Base-by-base conservation (phyloP, 768 basidiomycete species). In the Lepiota venenata region DNA sequence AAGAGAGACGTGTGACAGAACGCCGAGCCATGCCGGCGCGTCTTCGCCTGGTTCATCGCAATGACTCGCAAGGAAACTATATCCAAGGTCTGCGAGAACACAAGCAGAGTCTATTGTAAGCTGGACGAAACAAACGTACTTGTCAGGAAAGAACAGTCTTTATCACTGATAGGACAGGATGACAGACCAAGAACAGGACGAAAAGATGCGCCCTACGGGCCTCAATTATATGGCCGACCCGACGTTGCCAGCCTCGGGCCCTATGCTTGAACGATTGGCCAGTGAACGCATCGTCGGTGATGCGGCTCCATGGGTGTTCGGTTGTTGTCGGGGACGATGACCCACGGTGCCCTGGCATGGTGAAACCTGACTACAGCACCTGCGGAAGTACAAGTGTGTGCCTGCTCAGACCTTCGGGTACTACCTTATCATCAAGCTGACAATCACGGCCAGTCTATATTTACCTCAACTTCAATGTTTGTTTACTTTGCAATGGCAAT, bases 61-160 rank as follows among this genome's bases (percentile, higher is more conserved):
- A 14, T 63, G 63, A 15, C 79, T 69, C 22, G 74, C 75, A 27
- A 92, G 78, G 56, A 91, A 81, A 18, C 80, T 82, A 62, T 85
- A 89, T 14, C 71, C 75, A 5, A 93, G 75, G 66, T 92, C 89
- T 21, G 78, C 73, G 32, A 92, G 77, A n/a, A 91, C 87, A 62
- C 86, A 88, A 2, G 61, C 58, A 7, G 83, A 83, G 67, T 93
- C 90, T 47, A 85, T 75, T 3, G 77, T 58, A 56, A 85, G 84
- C 85, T 78, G 39, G 27, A n/a, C 8, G 25, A 27, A 15, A 27
- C 16, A 10, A 9, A 46, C 9, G 32, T 32, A 25, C n/a, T 14
- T 14, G 22, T 46, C 21, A 46, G 25, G 36, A 18, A 43, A 20
- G 6, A 25, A 6, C 29, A 2, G 29, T n/a, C 18, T 51, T 32